Base-by-base conservation (phyloP, 2,329 filamentous ascomycete genomes). In the Exophiala oligosperma region DNA sequence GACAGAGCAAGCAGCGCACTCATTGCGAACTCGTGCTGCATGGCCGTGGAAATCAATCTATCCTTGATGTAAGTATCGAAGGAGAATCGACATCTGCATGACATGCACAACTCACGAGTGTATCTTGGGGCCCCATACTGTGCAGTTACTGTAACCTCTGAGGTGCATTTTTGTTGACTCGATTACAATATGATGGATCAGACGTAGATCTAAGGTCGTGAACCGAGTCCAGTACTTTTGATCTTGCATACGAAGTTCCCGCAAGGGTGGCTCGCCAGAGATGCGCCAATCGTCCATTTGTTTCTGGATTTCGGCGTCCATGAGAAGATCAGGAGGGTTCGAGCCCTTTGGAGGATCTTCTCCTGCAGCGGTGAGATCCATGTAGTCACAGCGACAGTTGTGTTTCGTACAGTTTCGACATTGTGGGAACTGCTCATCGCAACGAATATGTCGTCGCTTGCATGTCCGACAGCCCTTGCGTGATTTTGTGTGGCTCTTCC, bases 401-500 rank as follows among this genome's bases (percentile, higher is more conserved):
- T 99, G 94, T 78, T 97, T 99, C 62, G 93, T 97, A 77, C 94
- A 99, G 77, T 99, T 99, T 70, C 91, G 91, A 79, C 92, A 99
- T 84, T 99, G 94, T 52, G 94, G 94, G 70, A 96, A 97, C 67
- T 86, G 96, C 76, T 99, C 94, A 72, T 99, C 94, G 77, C 94
- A 99, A 69, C 94, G 86, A 73, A 99, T 99, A 76, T 99, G 94
- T 73, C 94, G 87, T 73, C 90, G 88, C 78, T 99, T 99, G 84
- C 94, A 99, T 62, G 92, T 96, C 71, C 95, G 93, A 83, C 94
- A 99, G 64, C 94, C 94, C 79, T 97, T 97, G 72, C 94, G 88
- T 70, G 93, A 97, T 81, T 99, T 99, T 73, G 94, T 99, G 80
- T 99, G 94, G 80, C 93, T 96, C 73, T 85, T 84, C 70, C 86